Conservation (phyloP, 164 flowering plant genomes). For the Houttuynia cordata region DNA sequence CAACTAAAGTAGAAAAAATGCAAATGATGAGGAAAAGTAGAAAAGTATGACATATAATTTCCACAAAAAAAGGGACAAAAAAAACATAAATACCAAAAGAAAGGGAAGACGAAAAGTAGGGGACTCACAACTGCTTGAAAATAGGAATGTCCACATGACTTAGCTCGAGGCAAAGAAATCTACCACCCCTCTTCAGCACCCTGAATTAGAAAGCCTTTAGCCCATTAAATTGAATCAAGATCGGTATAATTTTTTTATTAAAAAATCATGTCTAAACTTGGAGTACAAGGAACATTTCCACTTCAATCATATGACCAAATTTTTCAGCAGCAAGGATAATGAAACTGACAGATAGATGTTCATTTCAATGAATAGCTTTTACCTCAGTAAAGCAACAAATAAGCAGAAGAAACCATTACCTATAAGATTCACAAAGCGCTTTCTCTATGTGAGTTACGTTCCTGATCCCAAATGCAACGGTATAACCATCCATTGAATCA, state of each 20-base stretch:
- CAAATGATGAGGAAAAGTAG: no score
- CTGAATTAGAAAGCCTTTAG: conserved; percentile 25
- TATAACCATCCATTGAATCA: conserved; percentile 90
- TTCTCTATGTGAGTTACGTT: conserved; percentile 96
- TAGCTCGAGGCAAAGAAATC: conserved; percentile 93
- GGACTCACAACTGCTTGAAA: conserved; percentile 73
- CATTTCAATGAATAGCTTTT: conserved; percentile 1
- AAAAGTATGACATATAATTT: no score
- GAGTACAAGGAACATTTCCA: neutral
- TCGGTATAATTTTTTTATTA: neutral
- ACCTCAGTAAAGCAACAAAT: neutral
- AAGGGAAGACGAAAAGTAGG: neutral
- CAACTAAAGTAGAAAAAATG: no score
- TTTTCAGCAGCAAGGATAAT: no score
- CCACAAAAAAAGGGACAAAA: no score
- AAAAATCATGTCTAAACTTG: neutral
- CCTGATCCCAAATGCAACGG: conserved; percentile 97
- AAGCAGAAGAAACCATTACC: conserved; percentile 25
- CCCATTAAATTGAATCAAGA: neutral
- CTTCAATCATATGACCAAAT: no score
- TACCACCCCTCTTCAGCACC: conserved; percentile 82
- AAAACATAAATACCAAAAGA: no score
- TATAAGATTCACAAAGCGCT: conserved; percentile 80
- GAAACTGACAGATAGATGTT: neutral
- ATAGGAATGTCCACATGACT: conserved; percentile 82